Evolutionary conservation across 176 grass and related monocot genomes (phyloP).

Genomic region (Alopecurus myosuroides): DNA sequence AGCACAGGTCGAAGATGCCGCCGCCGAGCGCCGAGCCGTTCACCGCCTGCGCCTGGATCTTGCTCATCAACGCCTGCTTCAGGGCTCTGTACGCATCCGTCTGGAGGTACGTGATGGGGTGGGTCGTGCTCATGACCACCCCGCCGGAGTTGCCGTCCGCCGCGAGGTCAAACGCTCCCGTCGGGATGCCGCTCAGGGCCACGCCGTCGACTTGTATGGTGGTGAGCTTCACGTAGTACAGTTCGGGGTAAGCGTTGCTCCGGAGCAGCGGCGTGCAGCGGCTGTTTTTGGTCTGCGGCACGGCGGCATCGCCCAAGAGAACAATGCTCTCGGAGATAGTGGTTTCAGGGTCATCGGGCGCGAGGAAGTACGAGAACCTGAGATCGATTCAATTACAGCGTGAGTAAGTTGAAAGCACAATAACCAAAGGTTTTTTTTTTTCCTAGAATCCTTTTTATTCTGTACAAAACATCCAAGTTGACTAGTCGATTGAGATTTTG

Average conservation of each 20-base stretch:
- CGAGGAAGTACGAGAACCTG: conserved; percentile 12
- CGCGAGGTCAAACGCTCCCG: neutral
- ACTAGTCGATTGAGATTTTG: no score
- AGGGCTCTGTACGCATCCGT: neutral
- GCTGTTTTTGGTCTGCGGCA: neutral
- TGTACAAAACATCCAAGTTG: no score
- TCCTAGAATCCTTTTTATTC: no score
- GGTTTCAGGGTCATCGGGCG: neutral
- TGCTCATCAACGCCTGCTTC: no score
- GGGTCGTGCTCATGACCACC: neutral
- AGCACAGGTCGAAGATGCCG: neutral
- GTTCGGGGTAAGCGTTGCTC: neutral
- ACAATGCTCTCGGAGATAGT: neutral
- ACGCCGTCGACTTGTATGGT: neutral
- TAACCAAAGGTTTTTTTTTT: no score
- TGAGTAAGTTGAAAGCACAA: no score
- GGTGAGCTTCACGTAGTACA: neutral
- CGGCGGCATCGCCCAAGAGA: neutral
- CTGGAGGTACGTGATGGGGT: neutral
- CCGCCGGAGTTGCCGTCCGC: no score
- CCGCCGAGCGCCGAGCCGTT: no score
- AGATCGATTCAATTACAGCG: no score
- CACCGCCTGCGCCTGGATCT: no score
- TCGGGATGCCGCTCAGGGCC: neutral
- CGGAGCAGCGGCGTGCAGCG: neutral